Conservation (phyloP, 192 early-diverging fungal genomes). For the Cetraspora pellucida region DNA sequence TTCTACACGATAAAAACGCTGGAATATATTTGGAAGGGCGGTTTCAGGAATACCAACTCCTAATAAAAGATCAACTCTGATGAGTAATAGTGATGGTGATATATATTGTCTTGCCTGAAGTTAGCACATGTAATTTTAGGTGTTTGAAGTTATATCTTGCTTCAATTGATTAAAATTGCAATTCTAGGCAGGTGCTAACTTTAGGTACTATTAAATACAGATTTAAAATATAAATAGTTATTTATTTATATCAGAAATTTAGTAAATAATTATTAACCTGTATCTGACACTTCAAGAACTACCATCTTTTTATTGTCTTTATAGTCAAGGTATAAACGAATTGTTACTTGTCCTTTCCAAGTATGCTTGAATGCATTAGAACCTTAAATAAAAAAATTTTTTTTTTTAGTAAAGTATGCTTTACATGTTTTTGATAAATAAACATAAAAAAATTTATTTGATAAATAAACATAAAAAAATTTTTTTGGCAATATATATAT, state of each 20-base stretch:
- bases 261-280: background rate
- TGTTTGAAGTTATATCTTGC: too few species aligned
- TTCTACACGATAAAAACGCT: slow-evolving; percentile 62
- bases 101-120: too few species aligned
- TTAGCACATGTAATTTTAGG: too few species aligned
- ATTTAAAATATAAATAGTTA: too few species aligned
- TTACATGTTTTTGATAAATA: background rate
- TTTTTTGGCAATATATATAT: background rate
- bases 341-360: slow-evolving; percentile 48
- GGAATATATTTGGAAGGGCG: slow-evolving; percentile 52
- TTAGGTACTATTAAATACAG: too few species aligned
- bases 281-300: slow-evolving; percentile 39
- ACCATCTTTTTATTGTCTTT: slow-evolving; percentile 43
- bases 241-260: too few species aligned
- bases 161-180: too few species aligned
- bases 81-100: too few species aligned
- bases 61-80: too few species aligned
- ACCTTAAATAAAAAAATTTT: background rate
- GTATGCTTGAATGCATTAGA: slow-evolving; percentile 56
- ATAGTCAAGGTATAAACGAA: slow-evolving; percentile 51
- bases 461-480: background rate
- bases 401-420: background rate
- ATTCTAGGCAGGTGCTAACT: too few species aligned
- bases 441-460: too few species aligned
- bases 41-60: slow-evolving; percentile 57